A percentile compares a stretch with the other conserved stretches of the same genome.
phyloP scores from a whole-genome alignment of 495 filamentous ascomycete genomes.

The Penicillium desertorum region DNA sequence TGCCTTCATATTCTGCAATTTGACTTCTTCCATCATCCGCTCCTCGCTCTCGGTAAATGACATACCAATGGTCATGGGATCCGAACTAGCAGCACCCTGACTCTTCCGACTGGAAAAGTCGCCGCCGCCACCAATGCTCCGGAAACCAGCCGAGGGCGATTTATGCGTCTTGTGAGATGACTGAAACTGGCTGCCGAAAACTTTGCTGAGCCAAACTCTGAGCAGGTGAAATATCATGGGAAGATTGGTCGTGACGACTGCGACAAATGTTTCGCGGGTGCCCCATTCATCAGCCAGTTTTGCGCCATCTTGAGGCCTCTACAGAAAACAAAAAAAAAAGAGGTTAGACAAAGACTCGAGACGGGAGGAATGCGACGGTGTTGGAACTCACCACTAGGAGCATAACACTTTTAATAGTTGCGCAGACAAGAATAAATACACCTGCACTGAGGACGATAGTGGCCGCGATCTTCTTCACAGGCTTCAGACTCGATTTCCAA shows the following conservation, averaged over 20 bases:
- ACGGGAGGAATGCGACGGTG: neutral
- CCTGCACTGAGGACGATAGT: constrained; percentile 51
- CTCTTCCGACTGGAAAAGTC: constrained; percentile 41
- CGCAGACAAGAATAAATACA: constrained; percentile 50
- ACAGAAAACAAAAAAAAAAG: neutral
- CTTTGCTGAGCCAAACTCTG: constrained; percentile 41
- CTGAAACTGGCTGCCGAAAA: constrained; percentile 32
- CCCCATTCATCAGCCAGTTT: constrained; percentile 50
- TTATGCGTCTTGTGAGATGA: constrained; percentile 33
- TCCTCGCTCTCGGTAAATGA: constrained; percentile 54
- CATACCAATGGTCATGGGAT: constrained; percentile 47
- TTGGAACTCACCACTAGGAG: constrained; percentile 39
- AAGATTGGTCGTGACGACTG: constrained; percentile 52
- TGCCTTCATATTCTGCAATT: constrained; percentile 37
- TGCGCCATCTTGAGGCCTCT: constrained; percentile 50
- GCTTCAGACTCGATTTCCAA: constrained; percentile 46
- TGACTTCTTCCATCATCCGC: constrained; percentile 42
- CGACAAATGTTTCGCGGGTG: constrained; percentile 53
- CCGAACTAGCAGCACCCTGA: constrained; percentile 37
- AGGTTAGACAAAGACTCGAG: neutral
- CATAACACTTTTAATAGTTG: constrained; percentile 48
- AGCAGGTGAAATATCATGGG: constrained; percentile 55
- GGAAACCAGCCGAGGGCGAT: constrained; percentile 21
- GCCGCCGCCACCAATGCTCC: constrained; percentile 27
- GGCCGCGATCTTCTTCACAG: constrained; percentile 47